These are phyloP conservation scores for Talaromyces rugulosus DNA, from an alignment of 2,329 filamentous ascomycete species.

Conservation along the genomic window DNA sequence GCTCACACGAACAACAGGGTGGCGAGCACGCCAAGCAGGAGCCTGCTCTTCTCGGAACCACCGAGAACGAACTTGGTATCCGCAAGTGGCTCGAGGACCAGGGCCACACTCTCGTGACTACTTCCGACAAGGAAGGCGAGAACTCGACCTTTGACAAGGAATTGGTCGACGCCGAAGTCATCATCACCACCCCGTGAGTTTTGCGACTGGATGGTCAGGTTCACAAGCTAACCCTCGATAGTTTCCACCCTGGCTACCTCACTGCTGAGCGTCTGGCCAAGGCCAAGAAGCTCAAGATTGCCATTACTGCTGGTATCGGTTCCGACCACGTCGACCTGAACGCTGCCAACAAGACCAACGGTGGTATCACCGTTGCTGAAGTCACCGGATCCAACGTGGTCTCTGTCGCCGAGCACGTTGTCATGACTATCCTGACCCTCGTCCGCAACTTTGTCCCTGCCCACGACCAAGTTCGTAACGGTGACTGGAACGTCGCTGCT, in stretches of 20 bases:
- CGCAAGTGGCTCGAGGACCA: slow-evolving; percentile 97
- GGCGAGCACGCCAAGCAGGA: slow-evolving; percentile 83
- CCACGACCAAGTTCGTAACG: slow-evolving; percentile 83
- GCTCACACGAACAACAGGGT: slow-evolving; percentile 45
- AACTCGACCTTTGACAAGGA: slow-evolving; percentile 92
- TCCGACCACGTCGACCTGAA: slow-evolving; percentile 98
- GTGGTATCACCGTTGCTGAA: slow-evolving; percentile 93
- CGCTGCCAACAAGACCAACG: slow-evolving; percentile 97
- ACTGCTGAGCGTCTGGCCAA: slow-evolving; percentile 93
- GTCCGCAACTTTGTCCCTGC: slow-evolving; percentile 98
- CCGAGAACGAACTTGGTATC: slow-evolving; percentile 96
- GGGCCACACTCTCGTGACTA: slow-evolving; percentile 94
- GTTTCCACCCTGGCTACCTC: slow-evolving; percentile 97
- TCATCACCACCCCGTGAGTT: slow-evolving; percentile 92
- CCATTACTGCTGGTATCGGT: slow-evolving; percentile 94
- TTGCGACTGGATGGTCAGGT: background rate
- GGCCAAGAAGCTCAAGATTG: slow-evolving; percentile 98
- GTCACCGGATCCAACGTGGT: slow-evolving; percentile 98
- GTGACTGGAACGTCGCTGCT: slow-evolving; percentile 92
- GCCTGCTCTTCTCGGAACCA: slow-evolving; percentile 85
- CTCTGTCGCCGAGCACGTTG: slow-evolving; percentile 95
- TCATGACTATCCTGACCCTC: slow-evolving; percentile 96
- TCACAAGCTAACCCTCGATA: background rate
- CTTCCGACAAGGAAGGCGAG: slow-evolving; percentile 94
- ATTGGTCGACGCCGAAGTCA: slow-evolving; percentile 93